Evolutionary conservation across 768 basidiomycete genomes (phyloP).

Genomic region (Candolleomyces eurysporus): DNA sequence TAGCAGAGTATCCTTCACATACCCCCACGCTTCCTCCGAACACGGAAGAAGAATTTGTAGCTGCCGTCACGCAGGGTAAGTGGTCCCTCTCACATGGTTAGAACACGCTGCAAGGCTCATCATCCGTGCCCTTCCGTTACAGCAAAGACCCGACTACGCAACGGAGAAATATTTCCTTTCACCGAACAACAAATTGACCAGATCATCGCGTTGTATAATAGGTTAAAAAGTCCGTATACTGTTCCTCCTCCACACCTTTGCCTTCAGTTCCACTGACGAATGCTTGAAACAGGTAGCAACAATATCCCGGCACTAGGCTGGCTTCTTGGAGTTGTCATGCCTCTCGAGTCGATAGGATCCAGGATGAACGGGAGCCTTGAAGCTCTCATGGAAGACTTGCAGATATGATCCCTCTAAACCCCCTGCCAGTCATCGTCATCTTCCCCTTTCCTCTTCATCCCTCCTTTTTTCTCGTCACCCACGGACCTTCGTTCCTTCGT

Average conservation of each 20-base stretch:
- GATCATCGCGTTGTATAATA: constrained; percentile 35
- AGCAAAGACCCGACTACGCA: constrained; percentile 25
- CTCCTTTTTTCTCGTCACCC: not conserved
- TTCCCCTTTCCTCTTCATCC: not conserved
- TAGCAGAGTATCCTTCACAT: constrained; percentile 44
- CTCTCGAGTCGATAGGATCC: constrained; percentile 33
- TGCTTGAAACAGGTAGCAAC: not conserved
- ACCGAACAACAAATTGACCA: constrained; percentile 35
- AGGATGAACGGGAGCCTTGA: constrained; percentile 29
- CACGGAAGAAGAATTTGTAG: constrained; percentile 32
- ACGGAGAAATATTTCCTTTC: constrained; percentile 34
- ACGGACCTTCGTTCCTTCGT: too few species aligned
- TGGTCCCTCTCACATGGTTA: constrained; percentile 1
- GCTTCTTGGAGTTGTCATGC: constrained; percentile 45
- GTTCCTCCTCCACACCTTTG: not conserved
- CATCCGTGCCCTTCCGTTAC: not conserved
- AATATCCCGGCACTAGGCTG: constrained; percentile 26
- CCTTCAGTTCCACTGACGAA: not conserved
- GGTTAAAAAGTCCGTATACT: constrained; percentile 30
- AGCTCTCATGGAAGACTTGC: constrained; percentile 30
- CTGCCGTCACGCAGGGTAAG: constrained; percentile 31
- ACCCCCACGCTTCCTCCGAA: constrained; percentile 33
- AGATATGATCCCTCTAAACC: constrained; percentile 17
- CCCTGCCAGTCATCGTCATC: not conserved
- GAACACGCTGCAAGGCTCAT: not conserved